Conservation (phyloP, 148 eudicot genomes). For the Chenopodium quinoa region DNA sequence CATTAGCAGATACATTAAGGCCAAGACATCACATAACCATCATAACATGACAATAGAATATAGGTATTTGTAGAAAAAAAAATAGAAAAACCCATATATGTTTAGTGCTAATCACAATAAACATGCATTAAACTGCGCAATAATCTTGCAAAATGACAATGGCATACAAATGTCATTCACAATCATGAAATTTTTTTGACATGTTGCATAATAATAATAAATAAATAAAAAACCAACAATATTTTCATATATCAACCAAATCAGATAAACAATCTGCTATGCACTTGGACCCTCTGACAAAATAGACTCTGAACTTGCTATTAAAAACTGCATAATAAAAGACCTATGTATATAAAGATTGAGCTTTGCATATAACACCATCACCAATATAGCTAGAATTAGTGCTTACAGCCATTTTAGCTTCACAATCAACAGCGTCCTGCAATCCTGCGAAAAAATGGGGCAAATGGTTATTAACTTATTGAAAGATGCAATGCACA, state of each 20-base stretch:
- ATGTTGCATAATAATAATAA: not conserved
- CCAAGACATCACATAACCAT: slow-evolving; percentile 1
- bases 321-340: not conserved
- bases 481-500: not conserved
- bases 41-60: not conserved
- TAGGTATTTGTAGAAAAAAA: not conserved
- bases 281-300: not conserved
- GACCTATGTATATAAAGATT: not conserved
- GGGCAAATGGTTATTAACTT: not conserved
- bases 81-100: not conserved
- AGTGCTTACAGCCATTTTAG: slow-evolving; percentile 31
- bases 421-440: not conserved
- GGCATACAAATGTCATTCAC: not conserved
- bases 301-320: not conserved
- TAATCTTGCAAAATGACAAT: not conserved
- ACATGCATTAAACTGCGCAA: not conserved
- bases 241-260: not conserved
- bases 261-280: not conserved
- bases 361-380: not conserved
- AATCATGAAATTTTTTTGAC: not conserved
- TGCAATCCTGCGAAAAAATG: slow-evolving; percentile 10
- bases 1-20: not conserved
- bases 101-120: not conserved
- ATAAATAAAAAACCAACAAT: not conserved
- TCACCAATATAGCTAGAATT: not conserved